Percentiles rank a stretch among this genome's conserved stretches.
Evolutionary conservation across 805 yeast genomes (phyloP).

Genomic region (Wickerhamiella australiensis): DNA sequence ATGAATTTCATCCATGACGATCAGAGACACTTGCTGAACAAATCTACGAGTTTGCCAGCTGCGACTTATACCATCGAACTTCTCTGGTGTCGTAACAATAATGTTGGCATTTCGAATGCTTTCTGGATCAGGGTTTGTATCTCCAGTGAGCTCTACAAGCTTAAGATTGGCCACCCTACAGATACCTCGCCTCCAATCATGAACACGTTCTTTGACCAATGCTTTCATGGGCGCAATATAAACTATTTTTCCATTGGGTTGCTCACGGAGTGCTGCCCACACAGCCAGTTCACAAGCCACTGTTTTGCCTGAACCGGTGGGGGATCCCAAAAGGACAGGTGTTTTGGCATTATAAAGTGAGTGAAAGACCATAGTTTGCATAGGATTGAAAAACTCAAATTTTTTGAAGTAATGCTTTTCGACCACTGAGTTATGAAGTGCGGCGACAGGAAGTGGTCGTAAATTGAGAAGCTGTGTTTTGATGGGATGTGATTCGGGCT

Average conservation of each 20-base stretch:
- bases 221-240: conserved; percentile 89
- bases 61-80: conserved; percentile 78
- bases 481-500: conserved; percentile 78
- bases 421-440: conserved; percentile 54
- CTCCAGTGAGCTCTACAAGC: conserved; percentile 73
- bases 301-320: conserved; percentile 97
- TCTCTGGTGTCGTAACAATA: conserved; percentile 74
- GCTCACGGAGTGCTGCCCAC: conserved; percentile 85
- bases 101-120: conserved; percentile 61
- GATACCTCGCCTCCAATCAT: conserved; percentile 50
- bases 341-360: conserved; percentile 67
- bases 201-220: conserved; percentile 68
- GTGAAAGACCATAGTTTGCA: conserved; percentile 96
- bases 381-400: conserved; percentile 87
- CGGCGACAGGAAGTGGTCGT: conserved; percentile 77
- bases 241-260: conserved; percentile 68
- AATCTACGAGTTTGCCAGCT: conserved; percentile 71
- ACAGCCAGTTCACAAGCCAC: conserved; percentile 94
- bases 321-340: conserved; percentile 88
- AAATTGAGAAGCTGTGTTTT: conserved; percentile 68
- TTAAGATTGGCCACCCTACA: conserved; percentile 25
- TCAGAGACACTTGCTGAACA: conserved; percentile 61
- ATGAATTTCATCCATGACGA: conserved; percentile 80
- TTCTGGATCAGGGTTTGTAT: conserved; percentile 58
- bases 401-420: conserved; percentile 55